Evolutionary conservation across 1,139 yeast species (phyloP).

Genomic region (Debaryomyces psychrophilus): DNA sequence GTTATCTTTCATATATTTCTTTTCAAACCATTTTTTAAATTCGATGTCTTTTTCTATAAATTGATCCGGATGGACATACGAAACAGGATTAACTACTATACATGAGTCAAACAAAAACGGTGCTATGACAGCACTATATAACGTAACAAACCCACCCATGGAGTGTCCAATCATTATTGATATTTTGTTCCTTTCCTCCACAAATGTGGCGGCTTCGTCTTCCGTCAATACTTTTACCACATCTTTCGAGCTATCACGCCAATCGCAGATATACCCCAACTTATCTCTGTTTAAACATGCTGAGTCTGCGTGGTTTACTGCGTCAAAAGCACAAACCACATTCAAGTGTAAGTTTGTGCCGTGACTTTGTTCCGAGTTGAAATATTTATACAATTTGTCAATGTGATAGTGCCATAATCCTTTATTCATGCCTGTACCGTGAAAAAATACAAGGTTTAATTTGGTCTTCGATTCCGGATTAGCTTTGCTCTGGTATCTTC

Average conservation of each 20-base stretch:
- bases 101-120: constrained; percentile 54
- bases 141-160: constrained; percentile 58
- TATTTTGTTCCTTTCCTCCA: constrained; percentile 22
- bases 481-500: constrained; percentile 22
- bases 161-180: constrained; percentile 60
- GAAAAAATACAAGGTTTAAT: constrained; percentile 49
- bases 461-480: not conserved
- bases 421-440: constrained; percentile 66
- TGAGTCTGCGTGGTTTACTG: constrained; percentile 62
- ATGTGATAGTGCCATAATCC: constrained; percentile 59
- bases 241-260: constrained; percentile 66
- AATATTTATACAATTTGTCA: constrained; percentile 33
- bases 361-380: constrained; percentile 12
- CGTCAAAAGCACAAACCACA: constrained; percentile 52
- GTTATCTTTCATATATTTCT: constrained; percentile 14
- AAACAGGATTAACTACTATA: constrained; percentile 59
- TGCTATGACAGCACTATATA: constrained; percentile 46
- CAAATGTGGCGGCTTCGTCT: constrained; percentile 30
- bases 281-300: constrained; percentile 48
- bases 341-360: constrained; percentile 8
- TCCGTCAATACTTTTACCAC: constrained; percentile 45
- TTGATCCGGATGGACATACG: constrained; percentile 22
- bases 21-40: constrained; percentile 13
- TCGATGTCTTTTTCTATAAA: constrained; percentile 14
- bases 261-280: constrained; percentile 50